A percentile compares a stretch with the other conserved stretches of the same genome.
These are phyloP conservation scores for Dianthus caryophyllus DNA, from an alignment of 148 eudicot species.

Conservation along the genomic window DNA sequence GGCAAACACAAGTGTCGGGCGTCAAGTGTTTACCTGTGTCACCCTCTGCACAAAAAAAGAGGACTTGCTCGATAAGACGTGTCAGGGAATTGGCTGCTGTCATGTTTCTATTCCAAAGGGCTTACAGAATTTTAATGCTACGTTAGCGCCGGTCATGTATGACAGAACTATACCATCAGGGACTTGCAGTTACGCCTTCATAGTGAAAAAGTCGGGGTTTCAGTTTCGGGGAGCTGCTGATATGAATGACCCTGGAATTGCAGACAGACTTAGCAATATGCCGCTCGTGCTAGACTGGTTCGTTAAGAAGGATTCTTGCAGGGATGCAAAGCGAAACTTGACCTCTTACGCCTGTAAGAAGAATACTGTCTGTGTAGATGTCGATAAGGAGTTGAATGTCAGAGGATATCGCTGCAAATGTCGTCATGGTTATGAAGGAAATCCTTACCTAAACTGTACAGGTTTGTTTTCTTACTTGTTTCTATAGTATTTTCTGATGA, in stretches of 20 bases:
- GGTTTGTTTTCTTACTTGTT: constrained; percentile 11
- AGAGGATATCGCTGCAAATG: constrained; percentile 21
- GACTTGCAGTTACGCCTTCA: constrained; percentile 18
- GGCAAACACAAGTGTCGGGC: constrained; percentile 3
- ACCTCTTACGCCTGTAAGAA: constrained; percentile 19
- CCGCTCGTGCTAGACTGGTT: constrained; percentile 26
- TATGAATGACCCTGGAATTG: background rate
- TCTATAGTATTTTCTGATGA: too few relatives aligned
- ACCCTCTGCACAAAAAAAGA: constrained; percentile 19
- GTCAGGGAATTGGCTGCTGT: constrained; percentile 26
- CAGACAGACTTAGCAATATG: background rate
- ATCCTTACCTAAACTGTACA: constrained; percentile 29
- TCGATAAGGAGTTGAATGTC: constrained; percentile 5
- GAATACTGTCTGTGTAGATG: constrained; percentile 16
- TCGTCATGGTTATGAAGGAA: constrained; percentile 18
- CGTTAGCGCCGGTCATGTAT: constrained; percentile 10
- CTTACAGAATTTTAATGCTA: constrained; percentile 7
- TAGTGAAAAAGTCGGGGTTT: constrained; percentile 16
- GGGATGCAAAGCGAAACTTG: constrained; percentile 12
- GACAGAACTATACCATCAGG: constrained; percentile 12
- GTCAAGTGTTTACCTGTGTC: constrained; percentile 22
- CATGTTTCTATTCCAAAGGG: constrained; percentile 25
- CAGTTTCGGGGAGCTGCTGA: constrained; percentile 11
- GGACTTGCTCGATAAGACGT: constrained; percentile 12
- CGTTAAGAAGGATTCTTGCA: constrained; percentile 14